Evolutionary conservation across 2,329 filamentous ascomycete species (phyloP).

Genomic region (Neonectria magnoliae): DNA sequence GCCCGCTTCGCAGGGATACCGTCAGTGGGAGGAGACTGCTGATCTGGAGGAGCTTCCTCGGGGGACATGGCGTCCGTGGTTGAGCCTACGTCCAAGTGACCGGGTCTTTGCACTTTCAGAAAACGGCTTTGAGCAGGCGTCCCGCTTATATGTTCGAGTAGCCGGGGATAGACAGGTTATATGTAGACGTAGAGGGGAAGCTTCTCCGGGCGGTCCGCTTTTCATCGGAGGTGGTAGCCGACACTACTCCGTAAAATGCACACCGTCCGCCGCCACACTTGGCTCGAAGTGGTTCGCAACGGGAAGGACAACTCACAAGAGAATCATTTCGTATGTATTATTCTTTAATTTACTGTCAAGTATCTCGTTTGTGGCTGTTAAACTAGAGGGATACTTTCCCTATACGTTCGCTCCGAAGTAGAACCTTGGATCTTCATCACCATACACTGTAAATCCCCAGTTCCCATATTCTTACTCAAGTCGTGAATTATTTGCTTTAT

Average conservation of each 20-base stretch:
- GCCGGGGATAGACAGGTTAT: conserved; percentile 3
- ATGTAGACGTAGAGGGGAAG: neutral
- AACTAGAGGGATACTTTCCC: too few relatives aligned
- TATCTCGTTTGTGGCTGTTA: too few relatives aligned
- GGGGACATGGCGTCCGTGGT: conserved; percentile 13
- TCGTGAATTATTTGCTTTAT: neutral
- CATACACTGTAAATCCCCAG: too few relatives aligned
- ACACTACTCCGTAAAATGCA: conserved; percentile 6
- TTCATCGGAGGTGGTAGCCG: conserved; percentile 16
- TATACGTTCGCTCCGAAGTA: too few relatives aligned
- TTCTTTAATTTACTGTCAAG: too few relatives aligned
- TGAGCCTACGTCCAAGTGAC: conserved; percentile 1
- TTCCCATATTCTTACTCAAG: neutral
- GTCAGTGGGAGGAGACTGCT: conserved; percentile 16
- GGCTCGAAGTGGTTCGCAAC: neutral
- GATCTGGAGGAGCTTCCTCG: conserved; percentile 2
- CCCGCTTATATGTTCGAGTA: conserved; percentile 27
- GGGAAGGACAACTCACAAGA: neutral
- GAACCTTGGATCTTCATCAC: too few relatives aligned
- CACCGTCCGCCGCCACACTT: neutral
- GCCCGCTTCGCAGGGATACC: conserved; percentile 45
- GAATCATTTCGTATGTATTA: neutral
- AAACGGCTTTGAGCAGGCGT: neutral
- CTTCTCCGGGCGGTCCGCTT: conserved; percentile 17
- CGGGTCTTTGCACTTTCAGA: conserved; percentile 13